Conservation (phyloP, 257 asterid species). For the Solanum lignicaule region DNA sequence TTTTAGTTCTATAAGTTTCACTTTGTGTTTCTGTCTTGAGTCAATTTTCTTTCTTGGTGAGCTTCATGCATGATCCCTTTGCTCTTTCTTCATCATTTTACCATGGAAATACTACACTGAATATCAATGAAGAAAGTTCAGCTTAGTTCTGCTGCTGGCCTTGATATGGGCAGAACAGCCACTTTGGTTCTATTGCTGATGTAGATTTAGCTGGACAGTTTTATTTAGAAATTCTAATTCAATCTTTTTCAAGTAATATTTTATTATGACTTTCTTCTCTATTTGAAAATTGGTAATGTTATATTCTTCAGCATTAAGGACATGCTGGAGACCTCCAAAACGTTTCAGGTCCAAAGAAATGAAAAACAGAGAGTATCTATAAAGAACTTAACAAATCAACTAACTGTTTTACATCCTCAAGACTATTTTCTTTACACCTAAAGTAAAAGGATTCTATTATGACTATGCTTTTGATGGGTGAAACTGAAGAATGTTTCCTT, state of each 20-base stretch:
- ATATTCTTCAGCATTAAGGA: neutral
- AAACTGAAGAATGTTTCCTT: neutral
- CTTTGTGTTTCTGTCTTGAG: neutral
- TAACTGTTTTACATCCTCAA: neutral
- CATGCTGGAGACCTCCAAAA: neutral
- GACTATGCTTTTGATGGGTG: neutral
- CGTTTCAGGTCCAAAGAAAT: neutral
- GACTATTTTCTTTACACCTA: neutral
- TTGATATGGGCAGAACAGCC: neutral
- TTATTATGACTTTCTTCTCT: neutral
- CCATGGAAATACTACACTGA: neutral
- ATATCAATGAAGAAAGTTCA: neutral
- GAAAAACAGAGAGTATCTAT: neutral
- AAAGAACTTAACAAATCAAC: neutral
- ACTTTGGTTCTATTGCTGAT: neutral
- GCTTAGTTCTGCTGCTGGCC: neutral
- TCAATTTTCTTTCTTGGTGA: neutral
- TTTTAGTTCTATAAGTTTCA: neutral
- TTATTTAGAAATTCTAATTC: neutral
- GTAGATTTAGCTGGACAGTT: neutral
- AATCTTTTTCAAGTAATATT: neutral
- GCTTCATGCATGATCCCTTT: neutral
- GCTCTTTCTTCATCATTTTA: neutral
- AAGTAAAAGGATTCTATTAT: neutral
- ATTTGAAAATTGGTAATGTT: neutral